These are phyloP conservation scores for Nasturtium officinale DNA, from an alignment of 345 rosid species.

Conservation along the genomic window DNA sequence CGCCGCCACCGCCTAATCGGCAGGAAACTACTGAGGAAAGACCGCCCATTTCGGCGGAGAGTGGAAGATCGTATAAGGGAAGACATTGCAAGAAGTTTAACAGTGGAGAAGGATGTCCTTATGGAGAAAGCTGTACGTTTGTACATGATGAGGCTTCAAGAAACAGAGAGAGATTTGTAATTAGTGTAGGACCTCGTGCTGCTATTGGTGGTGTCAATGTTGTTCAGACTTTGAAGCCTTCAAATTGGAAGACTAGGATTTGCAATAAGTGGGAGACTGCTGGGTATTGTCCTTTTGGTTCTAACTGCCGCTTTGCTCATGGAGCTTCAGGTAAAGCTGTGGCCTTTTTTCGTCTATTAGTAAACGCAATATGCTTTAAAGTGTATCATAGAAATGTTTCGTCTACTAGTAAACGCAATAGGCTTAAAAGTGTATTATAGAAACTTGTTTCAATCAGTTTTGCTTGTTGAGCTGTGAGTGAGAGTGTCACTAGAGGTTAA, in stretches of 20 bases:
- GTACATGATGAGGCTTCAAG: constrained; percentile 77
- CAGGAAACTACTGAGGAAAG: constrained; percentile 74
- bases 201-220: constrained; percentile 39
- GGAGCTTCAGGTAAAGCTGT: constrained; percentile 65
- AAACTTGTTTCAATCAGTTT: neutral
- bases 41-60: constrained; percentile 55
- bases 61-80: constrained; percentile 71
- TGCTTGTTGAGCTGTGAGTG: constrained; percentile 14
- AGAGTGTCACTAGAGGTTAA: constrained; percentile 16
- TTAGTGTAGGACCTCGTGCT: constrained; percentile 80
- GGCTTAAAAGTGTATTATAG: neutral
- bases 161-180: constrained; percentile 80
- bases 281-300: constrained; percentile 82
- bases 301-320: constrained; percentile 88
- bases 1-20: constrained; percentile 72
- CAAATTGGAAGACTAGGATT: constrained; percentile 88
- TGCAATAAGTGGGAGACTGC: constrained; percentile 90
- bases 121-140: constrained; percentile 82
- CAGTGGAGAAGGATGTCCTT: constrained; percentile 80
- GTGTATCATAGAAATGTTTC: neutral
- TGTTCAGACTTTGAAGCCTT: constrained; percentile 58
- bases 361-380: neutral
- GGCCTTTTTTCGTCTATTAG: neutral
- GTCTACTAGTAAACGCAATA: neutral
- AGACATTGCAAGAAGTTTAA: constrained; percentile 32